phyloP scores from a whole-genome alignment of 345 rosid species.

The Lenwebbia sp. region DNA sequence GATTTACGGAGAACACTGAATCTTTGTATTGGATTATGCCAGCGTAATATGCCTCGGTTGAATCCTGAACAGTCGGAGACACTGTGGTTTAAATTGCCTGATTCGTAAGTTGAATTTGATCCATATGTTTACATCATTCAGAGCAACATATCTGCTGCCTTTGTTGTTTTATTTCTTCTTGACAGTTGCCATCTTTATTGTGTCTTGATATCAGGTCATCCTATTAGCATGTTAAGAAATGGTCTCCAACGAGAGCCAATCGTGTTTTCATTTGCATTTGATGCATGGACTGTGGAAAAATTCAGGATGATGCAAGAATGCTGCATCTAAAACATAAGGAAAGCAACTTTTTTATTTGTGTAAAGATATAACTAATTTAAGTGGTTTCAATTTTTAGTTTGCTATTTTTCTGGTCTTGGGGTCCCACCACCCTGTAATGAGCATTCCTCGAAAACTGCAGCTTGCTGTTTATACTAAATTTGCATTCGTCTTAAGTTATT shows the following conservation, averaged over 20 bases:
- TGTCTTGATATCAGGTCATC: not conserved
- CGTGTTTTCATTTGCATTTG: not conserved
- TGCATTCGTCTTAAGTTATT: not conserved
- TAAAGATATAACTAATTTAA: not conserved
- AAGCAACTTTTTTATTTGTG: not conserved
- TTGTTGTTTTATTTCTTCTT: not conserved
- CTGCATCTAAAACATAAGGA: not conserved
- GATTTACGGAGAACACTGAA: constrained; percentile 40
- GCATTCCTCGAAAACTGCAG: not conserved
- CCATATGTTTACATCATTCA: not conserved
- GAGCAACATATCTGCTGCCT: not conserved
- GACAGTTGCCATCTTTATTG: not conserved
- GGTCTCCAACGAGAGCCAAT: not conserved
- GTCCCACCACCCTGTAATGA: not conserved
- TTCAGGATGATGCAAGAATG: not conserved
- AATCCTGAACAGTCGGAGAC: constrained; percentile 89
- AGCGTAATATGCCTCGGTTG: constrained; percentile 91
- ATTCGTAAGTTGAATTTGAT: constrained; percentile 45
- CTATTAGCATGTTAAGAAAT: not conserved
- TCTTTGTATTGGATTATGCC: constrained; percentile 78
- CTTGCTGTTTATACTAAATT: not conserved
- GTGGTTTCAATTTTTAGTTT: not conserved
- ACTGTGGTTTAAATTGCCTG: constrained; percentile 93
- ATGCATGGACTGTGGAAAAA: not conserved
- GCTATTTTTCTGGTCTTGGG: not conserved